Evolutionary conservation across 2,329 filamentous ascomycete species (phyloP), one percentile per base, ranked within the genome.

Genomic region (Saccharata proteae): DNA sequence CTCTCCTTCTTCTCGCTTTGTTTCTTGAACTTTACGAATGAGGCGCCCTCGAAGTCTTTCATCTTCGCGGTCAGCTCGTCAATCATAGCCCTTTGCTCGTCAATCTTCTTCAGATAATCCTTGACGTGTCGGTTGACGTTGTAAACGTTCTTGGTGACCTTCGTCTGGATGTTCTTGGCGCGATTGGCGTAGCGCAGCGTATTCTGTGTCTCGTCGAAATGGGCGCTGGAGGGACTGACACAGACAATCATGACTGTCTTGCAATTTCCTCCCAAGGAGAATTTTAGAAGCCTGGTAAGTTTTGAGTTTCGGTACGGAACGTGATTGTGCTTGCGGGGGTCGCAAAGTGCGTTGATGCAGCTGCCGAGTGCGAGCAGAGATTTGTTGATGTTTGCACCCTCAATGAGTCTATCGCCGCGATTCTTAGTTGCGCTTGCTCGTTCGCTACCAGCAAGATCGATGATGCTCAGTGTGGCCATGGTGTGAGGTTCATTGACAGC

Each of bases 161-260:
- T 98, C 37, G 90, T 98, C 62, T 96, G 92, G 51, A 98, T 98
- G 49, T 98, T 98, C 71, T 98, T 98, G 37, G 90, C 90, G 43
- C 90, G 73, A 57, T 98, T 96, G 29, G 90, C 90, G 49, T 98
- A 98, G 46, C 92, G 81, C 12, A 98, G 67, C 0, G 90, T 98
- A 56, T 98, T 98, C 48, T 98, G 90, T 0, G 88, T 94, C 59
- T 98, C 90, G 55, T 98, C 90, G 46, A 90, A 98, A 58, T 98
- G 90, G 4, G 82, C 80, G 48, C 90, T 96, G 1, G 85, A 94
- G 2, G 90, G 90, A 44, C 86, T 94, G 32, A 98, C 83, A 48
- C 90, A 98, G 16, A 98, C 90, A 54, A 98, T 96, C 90, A 98
- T 98, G 53, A 98, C 90, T 0, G 90, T 98, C 59, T 86, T 92